Evolutionary conservation across 805 yeast species (phyloP).

Genomic region (Sungouiozyma intestinalis): DNA sequence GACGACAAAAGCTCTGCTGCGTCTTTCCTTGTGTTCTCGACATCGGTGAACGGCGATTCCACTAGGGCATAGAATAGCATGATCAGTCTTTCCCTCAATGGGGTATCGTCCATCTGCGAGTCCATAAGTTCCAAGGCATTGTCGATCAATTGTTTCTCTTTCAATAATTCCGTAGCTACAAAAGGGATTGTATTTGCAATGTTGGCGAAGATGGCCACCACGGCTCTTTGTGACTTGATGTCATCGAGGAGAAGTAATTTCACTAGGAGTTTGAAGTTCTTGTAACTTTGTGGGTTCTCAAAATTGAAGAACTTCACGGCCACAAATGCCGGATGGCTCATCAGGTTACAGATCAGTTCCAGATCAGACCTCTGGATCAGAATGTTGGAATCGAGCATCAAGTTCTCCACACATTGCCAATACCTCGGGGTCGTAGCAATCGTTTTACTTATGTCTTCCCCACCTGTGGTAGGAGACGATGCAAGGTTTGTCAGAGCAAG

Average conservation of each 20-base stretch:
- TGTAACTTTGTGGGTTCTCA: constrained; percentile 27
- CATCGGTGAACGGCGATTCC: constrained; percentile 13
- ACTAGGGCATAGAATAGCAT: constrained; percentile 25
- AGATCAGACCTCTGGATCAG: constrained; percentile 48
- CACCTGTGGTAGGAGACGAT: constrained; percentile 33
- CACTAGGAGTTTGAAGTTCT: constrained; percentile 34
- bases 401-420: constrained; percentile 38
- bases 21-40: constrained; percentile 1
- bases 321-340: constrained; percentile 31
- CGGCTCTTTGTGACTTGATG: constrained; percentile 33
- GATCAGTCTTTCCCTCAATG: constrained; percentile 26
- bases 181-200: constrained; percentile 28
- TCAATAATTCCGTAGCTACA: constrained; percentile 25
- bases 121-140: constrained; percentile 19
- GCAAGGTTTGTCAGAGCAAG: constrained; percentile 62
- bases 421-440: constrained; percentile 28
- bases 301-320: constrained; percentile 51
- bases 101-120: constrained; percentile 23
- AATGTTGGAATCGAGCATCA: constrained; percentile 36
- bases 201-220: constrained; percentile 30
- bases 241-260: constrained; percentile 33
- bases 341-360: constrained; percentile 55
- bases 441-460: constrained; percentile 29
- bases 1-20: constrained; percentile 1
- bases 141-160: constrained; percentile 17